Base-by-base conservation (phyloP, 2,329 filamentous ascomycete species). In the Cryphonectria carpinicola region DNA sequence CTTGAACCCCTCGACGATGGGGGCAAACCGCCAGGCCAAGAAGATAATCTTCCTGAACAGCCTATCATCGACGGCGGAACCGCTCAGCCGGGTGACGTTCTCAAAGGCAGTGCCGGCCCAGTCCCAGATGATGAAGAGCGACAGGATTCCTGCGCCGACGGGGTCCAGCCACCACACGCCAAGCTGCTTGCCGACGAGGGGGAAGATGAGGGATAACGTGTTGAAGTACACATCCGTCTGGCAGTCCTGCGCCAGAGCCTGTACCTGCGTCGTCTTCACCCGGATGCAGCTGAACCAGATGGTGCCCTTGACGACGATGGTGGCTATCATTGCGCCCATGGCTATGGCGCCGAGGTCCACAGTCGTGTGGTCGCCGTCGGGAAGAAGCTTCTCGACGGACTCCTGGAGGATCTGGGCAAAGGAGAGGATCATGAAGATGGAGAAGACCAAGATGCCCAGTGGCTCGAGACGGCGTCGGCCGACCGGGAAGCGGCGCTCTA, bases 71-170 rank as follows among this genome's bases (percentile, higher is more conserved):
- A 87, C 88, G 0, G 86, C 86, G 66, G 87, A 82, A n/a, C 88
- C 88, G 0, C 86, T 88, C 6, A 90, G 80, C 2, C 88, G 84
- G 1, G 84, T 85, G 63, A 90, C 84, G 74, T 90, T 89, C 68
- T 87, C 83, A 64, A 89, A 82, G 72, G 85, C 88, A 0, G 89
- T 92, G 62, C 84, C 83, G 1, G 86, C 86, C 90, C 90, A 92
- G 79, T 92, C 90, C 78, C 87, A 89, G 74, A 92, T 91, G 77
- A 92, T 90, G 80, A 86, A 91, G 5, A 91, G 78, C 0, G 89
- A 91, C 0, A 92, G 82, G 0, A 91, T 75, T 0, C 86, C 85
- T 4, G 90, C 90, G 68, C 90, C 90, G 0, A 86, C 81, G 7
- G 84, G 82, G 76, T 92, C 90, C 19, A 92, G 82, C 90, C 90